Base-by-base conservation (phyloP, 2,329 filamentous ascomycete genomes). In the Penicillium brevicompactum region DNA sequence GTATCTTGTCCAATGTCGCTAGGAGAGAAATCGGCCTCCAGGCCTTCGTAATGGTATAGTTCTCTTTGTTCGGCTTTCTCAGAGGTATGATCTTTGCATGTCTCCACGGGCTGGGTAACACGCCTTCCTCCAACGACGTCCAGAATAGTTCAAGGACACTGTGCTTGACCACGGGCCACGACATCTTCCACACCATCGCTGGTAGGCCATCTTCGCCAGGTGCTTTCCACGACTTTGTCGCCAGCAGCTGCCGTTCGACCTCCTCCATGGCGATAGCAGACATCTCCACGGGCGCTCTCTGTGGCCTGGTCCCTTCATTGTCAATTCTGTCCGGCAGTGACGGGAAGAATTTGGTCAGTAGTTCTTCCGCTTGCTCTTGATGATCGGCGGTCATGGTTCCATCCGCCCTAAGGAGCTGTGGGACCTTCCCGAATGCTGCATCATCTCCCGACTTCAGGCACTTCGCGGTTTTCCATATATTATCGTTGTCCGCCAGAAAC, bases 1-100 rank as follows among this genome's bases (percentile, higher is more conserved):
- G 57, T 27, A 64, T 57, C 53, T 72, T 72, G 6, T 66, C 66
- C 1, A 72, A 60, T 43, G 58, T 68, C 38, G 61, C 49, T 4
- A 67, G 61, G 31, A 69, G 63, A 44, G 63, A 65, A 11, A 67
- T 67, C 4, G 58, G 64, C 27, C 66, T 59, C 62, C 47, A 64
- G 30, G 55, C 54, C 43, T 65, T 65, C 0, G 57, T 53, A 56
- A 65, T 57, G 10, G 46, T 58, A 38, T 61, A 63, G 14, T 63
- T 14, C 5, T 58, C 52, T 38, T 66, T 65, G 40, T 63, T 65
- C 30, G 52, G 64, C 32, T 64, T 66, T 46, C 56, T 62, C 9
- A 67, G 56, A 42, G 60, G 58, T 49, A 67, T 61, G 30, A 62
- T 62, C 46, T 62, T 65, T n/a, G 57, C 56, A 14, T 60, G 54